A percentile compares a stretch with the other conserved stretches of the same genome.
Evolutionary conservation across 306 rosid species (phyloP).

Genomic region (Macrotyloma uniflorum): DNA sequence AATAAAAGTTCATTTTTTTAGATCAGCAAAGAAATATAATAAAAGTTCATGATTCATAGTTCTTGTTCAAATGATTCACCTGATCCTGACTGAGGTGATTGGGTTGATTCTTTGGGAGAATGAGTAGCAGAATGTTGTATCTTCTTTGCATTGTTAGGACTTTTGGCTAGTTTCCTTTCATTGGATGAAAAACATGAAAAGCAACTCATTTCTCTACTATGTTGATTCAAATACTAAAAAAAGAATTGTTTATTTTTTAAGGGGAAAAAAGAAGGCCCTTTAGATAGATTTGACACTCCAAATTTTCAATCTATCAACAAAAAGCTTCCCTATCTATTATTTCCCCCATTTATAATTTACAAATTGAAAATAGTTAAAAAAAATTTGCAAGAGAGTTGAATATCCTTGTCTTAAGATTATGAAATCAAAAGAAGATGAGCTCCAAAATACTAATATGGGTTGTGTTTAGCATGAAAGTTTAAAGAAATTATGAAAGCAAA

Average conservation of each 20-base stretch:
- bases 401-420: neutral
- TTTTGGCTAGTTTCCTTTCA: slow-evolving; percentile 55
- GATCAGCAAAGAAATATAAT: no score
- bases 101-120: slow-evolving; percentile 44
- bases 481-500: neutral
- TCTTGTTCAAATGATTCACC: slow-evolving; percentile 41
- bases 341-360: neutral
- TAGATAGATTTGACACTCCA: neutral
- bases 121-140: slow-evolving; percentile 19
- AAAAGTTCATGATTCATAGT: neutral
- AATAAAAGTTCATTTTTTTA: no score
- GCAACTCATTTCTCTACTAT: slow-evolving; percentile 66
- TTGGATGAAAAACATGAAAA: slow-evolving; percentile 76
- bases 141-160: slow-evolving; percentile 39
- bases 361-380: neutral
- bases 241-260: neutral
- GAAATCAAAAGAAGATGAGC: neutral
- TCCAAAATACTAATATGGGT: neutral
- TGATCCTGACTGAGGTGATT: slow-evolving; percentile 24
- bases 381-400: neutral
- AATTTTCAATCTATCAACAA: neutral
- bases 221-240: neutral
- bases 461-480: neutral
- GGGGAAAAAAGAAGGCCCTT: neutral
- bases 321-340: neutral